phyloP scores from a whole-genome alignment of 345 rosid genomes.

The Melaleuca quinquenervia region DNA sequence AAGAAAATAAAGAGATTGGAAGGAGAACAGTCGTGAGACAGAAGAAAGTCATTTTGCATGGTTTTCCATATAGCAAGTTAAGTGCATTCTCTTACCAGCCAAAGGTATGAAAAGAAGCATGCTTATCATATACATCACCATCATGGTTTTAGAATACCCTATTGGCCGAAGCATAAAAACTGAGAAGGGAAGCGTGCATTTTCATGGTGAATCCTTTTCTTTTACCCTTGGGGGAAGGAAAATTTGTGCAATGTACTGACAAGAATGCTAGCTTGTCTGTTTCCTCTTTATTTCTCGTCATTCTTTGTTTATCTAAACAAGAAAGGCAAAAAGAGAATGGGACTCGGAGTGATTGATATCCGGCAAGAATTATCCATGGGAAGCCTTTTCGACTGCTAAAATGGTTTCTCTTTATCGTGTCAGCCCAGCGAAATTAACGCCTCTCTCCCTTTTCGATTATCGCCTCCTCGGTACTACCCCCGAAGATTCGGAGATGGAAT shows the following conservation, averaged over 20 bases:
- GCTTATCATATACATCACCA: neutral
- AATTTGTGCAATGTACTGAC: slow-evolving; percentile 17
- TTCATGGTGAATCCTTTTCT: neutral
- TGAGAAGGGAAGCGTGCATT: neutral
- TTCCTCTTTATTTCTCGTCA: slow-evolving; percentile 10
- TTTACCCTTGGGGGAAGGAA: neutral
- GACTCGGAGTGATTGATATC: slow-evolving; percentile 16
- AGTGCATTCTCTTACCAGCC: neutral
- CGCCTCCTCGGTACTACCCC: slow-evolving; percentile 24
- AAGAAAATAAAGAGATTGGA: neutral
- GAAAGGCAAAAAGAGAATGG: neutral
- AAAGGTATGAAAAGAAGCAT: neutral
- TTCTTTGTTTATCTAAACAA: neutral
- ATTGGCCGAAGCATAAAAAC: neutral
- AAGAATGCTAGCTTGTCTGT: slow-evolving; percentile 21
- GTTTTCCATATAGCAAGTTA: neutral
- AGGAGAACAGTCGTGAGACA: neutral
- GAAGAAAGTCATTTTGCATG: neutral
- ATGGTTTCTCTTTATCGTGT: slow-evolving; percentile 73
- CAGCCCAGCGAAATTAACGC: slow-evolving; percentile 56
- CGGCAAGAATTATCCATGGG: slow-evolving; percentile 50
- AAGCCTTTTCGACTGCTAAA: slow-evolving; percentile 52
- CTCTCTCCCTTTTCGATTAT: slow-evolving; percentile 13
- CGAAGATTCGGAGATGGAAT: neutral
- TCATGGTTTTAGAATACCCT: neutral